Evolutionary conservation across 2,329 filamentous ascomycete species (phyloP).

Genomic region (Pochonia chlamydosporia): DNA sequence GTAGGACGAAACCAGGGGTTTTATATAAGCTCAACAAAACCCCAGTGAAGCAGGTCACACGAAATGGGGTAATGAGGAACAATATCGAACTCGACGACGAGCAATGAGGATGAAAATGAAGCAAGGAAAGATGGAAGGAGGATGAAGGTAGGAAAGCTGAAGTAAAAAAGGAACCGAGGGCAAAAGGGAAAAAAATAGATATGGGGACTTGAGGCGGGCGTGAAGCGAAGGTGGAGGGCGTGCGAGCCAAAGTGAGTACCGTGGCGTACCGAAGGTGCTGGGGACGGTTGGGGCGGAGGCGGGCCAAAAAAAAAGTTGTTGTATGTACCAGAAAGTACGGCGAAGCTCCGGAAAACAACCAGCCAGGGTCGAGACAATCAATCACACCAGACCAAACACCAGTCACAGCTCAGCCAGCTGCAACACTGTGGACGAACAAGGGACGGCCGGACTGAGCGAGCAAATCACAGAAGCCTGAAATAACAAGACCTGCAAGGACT

Average conservation of each 20-base stretch:
- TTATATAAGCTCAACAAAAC: background rate
- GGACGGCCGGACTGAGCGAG: too few relatives aligned
- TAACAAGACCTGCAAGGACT: too few relatives aligned
- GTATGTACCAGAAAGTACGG: background rate
- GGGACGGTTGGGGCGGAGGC: conserved; percentile 10
- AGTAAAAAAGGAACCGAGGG: conserved; percentile 2
- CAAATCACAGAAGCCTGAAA: too few relatives aligned
- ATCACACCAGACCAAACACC: too few relatives aligned
- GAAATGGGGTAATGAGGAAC: background rate
- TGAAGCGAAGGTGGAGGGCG: background rate
- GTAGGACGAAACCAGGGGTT: background rate
- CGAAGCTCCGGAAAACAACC: too few relatives aligned
- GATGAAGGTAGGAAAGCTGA: background rate
- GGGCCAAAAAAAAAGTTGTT: background rate
- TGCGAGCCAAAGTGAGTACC: background rate
- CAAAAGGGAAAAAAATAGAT: background rate
- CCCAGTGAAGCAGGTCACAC: background rate
- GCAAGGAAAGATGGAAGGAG: background rate
- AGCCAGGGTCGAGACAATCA: too few relatives aligned
- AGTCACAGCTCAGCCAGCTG: too few relatives aligned
- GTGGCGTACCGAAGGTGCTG: conserved; percentile 3
- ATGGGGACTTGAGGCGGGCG: conserved; percentile 2
- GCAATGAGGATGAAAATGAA: background rate
- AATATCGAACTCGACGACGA: background rate
- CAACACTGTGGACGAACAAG: too few relatives aligned